A percentile compares a stretch with the other conserved stretches of the same genome.
Evolutionary conservation across 2,329 filamentous ascomycete genomes (phyloP).

Genomic region (Aspergillus puulaauensis): DNA sequence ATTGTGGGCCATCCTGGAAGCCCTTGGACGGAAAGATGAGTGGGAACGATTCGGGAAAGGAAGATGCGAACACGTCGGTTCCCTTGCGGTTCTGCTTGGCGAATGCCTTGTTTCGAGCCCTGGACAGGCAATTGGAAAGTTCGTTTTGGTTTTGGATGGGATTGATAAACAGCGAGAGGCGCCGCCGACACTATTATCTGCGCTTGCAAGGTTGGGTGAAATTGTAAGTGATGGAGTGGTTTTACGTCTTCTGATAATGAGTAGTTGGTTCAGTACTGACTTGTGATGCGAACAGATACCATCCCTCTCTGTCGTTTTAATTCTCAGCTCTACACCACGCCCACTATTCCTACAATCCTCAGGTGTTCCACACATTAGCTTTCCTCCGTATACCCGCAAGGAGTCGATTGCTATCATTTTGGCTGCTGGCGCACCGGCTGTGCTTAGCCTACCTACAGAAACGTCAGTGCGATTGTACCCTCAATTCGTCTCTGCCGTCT

Average conservation of each 20-base stretch:
- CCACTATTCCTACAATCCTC: conserved; percentile 68
- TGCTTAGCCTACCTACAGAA: conserved; percentile 30
- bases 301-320: conserved; percentile 71
- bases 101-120: conserved; percentile 35
- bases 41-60: conserved; percentile 51
- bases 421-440: conserved; percentile 47
- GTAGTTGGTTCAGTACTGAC: neutral
- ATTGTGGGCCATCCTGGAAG: conserved; percentile 39
- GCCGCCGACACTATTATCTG: conserved; percentile 73
- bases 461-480: conserved; percentile 44
- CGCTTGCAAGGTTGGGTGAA: conserved; percentile 78
- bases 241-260: neutral
- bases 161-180: conserved; percentile 83
- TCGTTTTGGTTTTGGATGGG: conserved; percentile 83
- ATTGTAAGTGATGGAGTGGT: conserved; percentile 55
- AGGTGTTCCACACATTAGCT: conserved; percentile 74
- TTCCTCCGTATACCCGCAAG: conserved; percentile 77
- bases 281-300: conserved; percentile 62
- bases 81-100: conserved; percentile 70
- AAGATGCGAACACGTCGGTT: conserved; percentile 77
- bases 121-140: conserved; percentile 49
- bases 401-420: conserved; percentile 78
- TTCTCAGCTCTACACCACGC: conserved; percentile 67
- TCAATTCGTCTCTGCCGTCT: conserved; percentile 78
- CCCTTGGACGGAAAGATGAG: conserved; percentile 35